Evolutionary conservation across 495 filamentous ascomycete genomes (phyloP), one percentile per base, ranked within the genome.

Genomic region (Sphaerosporella brunnea): DNA sequence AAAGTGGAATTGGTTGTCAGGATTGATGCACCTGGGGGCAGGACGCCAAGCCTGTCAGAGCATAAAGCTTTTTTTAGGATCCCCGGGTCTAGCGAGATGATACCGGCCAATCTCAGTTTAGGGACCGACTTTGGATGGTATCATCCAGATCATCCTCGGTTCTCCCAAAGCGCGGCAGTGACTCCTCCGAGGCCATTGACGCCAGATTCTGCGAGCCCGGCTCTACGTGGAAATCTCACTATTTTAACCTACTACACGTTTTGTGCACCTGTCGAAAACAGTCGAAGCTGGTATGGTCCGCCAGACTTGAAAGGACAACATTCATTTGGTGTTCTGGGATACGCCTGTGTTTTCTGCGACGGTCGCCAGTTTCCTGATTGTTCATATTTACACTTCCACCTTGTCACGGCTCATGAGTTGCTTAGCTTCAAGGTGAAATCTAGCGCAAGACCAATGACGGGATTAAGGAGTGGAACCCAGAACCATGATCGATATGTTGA

Each of bases 301-400:
- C 42, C 55, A 23, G 48, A 49, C 51, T 30, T 41, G 23, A 58
- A 45, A 25, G 45, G 50, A 23, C 54, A 58, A 32, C 47, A 54
- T 10, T n/a, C 41, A 26, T 60, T 56, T 24, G 45, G 39, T n/a
- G 35, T 56, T 19, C 28, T 45, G 10, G 53, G 56, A 30, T 60
- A 53, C 30, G 45, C 49, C 5, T 60, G 57, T 35, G 45, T 51
- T 13, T 49, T 60, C 41, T 60, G 57, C 45, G 57, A 60, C 28
- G 50, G 57, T 18, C 52, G 44, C 32, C 53, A 60, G 38, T 55
- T 60, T 43, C 43, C 40, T 25, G 38, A 21, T 26, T 51, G 47
- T 18, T 51, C 35, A 1, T 45, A 45, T 46, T 47, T 60, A 34
- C 53, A 60, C 23, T 54, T 61, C 16, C 58, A 61, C 45, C 45